These are phyloP conservation scores for Hypoxylon sp. DNA, from an alignment of 2,329 filamentous ascomycete species.

Conservation along the genomic window DNA sequence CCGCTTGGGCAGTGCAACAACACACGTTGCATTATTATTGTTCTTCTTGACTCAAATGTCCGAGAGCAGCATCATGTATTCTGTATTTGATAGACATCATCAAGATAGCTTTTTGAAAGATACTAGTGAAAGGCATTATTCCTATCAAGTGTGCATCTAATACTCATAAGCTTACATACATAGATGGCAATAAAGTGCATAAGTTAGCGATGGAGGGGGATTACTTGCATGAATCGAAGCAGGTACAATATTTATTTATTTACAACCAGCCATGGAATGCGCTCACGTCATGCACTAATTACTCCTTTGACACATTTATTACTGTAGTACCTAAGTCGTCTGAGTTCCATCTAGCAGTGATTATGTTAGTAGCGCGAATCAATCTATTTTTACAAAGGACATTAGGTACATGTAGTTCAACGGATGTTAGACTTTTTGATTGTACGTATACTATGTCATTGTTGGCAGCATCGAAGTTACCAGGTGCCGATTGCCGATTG, in stretches of 20 bases:
- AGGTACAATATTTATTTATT: conserved; percentile 33
- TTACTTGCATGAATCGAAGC: conserved; percentile 34
- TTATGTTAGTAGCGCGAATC: neutral
- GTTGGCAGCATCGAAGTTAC: neutral
- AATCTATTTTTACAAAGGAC: conserved; percentile 11
- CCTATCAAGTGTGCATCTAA: neutral
- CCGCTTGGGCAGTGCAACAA: conserved; percentile 20
- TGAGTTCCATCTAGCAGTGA: neutral
- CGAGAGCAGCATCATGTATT: conserved; percentile 16
- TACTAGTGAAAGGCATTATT: neutral
- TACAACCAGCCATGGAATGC: conserved; percentile 21
- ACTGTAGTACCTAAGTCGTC: neutral
- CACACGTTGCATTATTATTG: conserved; percentile 32
- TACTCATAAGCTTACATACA: neutral
- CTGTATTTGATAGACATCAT: neutral
- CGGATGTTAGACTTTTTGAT: conserved; percentile 3
- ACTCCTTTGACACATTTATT: conserved; percentile 1
- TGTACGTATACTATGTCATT: conserved; percentile 4
- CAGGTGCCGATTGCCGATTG: conserved; percentile 30
- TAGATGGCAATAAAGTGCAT: neutral
- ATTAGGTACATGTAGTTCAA: neutral
- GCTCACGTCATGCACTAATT: conserved; percentile 15
- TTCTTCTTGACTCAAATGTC: conserved; percentile 8
- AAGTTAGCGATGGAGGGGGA: conserved; percentile 3
- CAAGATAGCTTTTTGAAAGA: neutral